Percentiles rank a stretch among this genome's conserved stretches.
phyloP scores from a whole-genome alignment of 352 stramenopile genomes.

The Globisporangium carolinianum region DNA sequence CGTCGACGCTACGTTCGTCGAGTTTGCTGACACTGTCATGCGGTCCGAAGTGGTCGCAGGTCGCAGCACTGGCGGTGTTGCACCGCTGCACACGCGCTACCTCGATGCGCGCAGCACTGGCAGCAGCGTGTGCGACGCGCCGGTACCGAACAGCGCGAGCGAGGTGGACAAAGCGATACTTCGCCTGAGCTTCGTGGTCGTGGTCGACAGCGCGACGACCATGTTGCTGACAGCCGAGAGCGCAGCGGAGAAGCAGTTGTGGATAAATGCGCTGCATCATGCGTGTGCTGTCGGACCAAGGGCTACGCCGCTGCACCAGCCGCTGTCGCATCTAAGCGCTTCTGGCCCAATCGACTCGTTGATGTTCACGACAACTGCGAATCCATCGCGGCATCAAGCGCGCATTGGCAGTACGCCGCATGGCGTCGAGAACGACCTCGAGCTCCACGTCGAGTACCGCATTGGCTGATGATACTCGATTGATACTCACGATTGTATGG shows the following conservation, averaged over 20 bases:
- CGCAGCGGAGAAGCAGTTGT: conserved; percentile 35
- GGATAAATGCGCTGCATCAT: conserved; percentile 31
- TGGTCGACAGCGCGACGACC: conserved; percentile 8
- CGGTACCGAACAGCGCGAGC: conserved; percentile 6
- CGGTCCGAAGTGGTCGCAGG: conserved; percentile 11
- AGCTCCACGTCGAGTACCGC: conserved; percentile 41
- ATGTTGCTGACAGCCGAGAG: conserved; percentile 37
- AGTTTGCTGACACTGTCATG: conserved; percentile 27
- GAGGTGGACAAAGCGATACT: conserved; percentile 14
- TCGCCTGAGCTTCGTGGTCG: conserved; percentile 33
- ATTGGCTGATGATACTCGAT: conserved; percentile 2
- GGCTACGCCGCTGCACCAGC: conserved; percentile 4
- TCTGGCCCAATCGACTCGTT: neutral
- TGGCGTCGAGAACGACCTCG: conserved; percentile 13
- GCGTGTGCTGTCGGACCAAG: conserved; percentile 10
- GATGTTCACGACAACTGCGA: neutral
- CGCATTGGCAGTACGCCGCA: conserved; percentile 2
- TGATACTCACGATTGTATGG: too few relatives aligned
- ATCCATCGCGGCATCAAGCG: neutral
- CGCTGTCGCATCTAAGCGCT: neutral
- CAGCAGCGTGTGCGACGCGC: conserved; percentile 14
- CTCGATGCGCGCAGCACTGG: conserved; percentile 9
- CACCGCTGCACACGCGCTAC: conserved; percentile 12
- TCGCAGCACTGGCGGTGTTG: neutral
- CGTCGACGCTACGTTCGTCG: conserved; percentile 22